A percentile compares a stretch with the other conserved stretches of the same genome.
These are phyloP conservation scores for Ceriops zippeliana DNA, from an alignment of 345 rosid species.

Conservation along the genomic window DNA sequence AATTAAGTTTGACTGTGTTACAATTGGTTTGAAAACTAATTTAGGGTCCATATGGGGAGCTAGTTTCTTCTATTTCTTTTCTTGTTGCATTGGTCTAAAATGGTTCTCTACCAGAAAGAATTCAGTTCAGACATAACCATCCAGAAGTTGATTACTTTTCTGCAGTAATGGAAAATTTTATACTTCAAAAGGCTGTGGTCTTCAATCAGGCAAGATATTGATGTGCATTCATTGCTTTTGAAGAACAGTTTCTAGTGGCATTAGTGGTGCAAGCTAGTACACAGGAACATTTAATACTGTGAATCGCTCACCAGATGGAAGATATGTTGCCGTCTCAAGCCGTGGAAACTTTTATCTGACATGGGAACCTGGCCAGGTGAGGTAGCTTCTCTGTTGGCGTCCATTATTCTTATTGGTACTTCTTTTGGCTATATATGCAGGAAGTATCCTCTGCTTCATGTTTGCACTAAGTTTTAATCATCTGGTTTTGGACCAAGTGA, in stretches of 20 bases:
- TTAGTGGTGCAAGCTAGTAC: constrained; percentile 98
- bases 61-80: no score
- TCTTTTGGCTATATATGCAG: neutral
- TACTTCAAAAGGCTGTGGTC: neutral
- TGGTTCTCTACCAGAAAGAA: no score
- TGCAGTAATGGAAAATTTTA: no score
- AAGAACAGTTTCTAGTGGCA: constrained; percentile 99
- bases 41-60: no score
- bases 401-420: neutral
- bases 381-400: constrained; percentile 1
- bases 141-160: no score
- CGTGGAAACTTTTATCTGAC: constrained; percentile 96
- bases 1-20: no score
- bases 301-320: constrained; percentile 91
- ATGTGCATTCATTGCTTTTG: constrained; percentile 39
- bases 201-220: constrained; percentile 19
- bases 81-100: no score
- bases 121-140: no score
- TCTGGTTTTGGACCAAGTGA: neutral
- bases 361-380: constrained; percentile 98
- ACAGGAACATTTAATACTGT: constrained; percentile 90
- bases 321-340: constrained; percentile 94
- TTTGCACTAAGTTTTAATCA: neutral
- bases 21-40: no score
- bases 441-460: neutral